phyloP scores from a whole-genome alignment of 2,329 filamentous ascomycete species.

The Alternaria triticina region DNA sequence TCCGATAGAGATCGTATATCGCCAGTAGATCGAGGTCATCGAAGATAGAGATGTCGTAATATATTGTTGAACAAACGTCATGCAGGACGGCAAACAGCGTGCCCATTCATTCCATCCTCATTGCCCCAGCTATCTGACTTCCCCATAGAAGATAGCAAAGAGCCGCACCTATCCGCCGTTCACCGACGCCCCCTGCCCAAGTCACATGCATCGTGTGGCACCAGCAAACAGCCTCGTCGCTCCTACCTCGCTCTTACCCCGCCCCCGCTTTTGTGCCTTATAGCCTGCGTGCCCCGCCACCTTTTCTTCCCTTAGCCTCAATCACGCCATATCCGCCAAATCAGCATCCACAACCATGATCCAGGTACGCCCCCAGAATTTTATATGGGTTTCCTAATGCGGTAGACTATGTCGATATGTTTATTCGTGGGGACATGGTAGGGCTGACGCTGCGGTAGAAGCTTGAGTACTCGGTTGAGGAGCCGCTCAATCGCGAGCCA shows the following conservation, averaged over 20 bases:
- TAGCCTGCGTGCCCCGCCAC: constrained; percentile 15
- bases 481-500: constrained; percentile 59
- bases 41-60: neutral
- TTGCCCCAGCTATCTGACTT: neutral
- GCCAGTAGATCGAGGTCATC: neutral
- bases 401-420: constrained; percentile 22
- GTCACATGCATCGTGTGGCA: neutral
- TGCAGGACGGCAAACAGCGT: neutral
- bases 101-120: neutral
- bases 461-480: constrained; percentile 51
- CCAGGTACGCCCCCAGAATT: constrained; percentile 28
- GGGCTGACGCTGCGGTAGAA: constrained; percentile 32
- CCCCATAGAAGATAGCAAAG: neutral
- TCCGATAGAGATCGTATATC: neutral
- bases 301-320: constrained; percentile 23
- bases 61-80: neutral
- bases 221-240: neutral
- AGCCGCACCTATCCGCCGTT: constrained; percentile 3
- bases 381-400: constrained; percentile 18
- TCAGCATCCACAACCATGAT: constrained; percentile 31
- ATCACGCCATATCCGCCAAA: constrained; percentile 40
- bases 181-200: neutral
- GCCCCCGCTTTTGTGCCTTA: constrained; percentile 15
- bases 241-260: constrained; percentile 6
- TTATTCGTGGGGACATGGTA: neutral